Conservation (phyloP, 345 rosid genomes). For the Populus davidiana region DNA sequence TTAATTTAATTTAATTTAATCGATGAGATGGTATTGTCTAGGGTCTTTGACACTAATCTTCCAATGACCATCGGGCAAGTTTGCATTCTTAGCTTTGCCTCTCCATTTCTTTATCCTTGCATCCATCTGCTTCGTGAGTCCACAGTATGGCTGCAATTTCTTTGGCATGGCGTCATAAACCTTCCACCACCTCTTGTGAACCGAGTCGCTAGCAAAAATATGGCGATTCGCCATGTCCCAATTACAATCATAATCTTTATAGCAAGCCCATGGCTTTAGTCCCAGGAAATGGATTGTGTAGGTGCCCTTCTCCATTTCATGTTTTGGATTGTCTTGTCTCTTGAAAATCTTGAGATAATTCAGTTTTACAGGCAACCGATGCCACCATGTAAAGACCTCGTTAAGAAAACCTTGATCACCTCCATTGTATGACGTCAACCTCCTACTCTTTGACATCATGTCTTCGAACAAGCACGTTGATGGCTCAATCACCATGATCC, state of each 20-base stretch:
- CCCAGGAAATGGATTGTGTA: slow-evolving; percentile 71
- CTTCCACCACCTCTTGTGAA: slow-evolving; percentile 66
- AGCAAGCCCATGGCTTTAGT: slow-evolving; percentile 89
- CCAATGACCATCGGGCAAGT: slow-evolving; percentile 60
- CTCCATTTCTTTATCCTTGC: slow-evolving; percentile 60
- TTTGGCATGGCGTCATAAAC: slow-evolving; percentile 62
- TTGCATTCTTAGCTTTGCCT: slow-evolving; percentile 37
- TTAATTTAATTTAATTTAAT: not conserved
- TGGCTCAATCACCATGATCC: slow-evolving; percentile 86
- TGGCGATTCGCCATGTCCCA: slow-evolving; percentile 50
- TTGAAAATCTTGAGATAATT: slow-evolving; percentile 52
- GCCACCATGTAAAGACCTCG: slow-evolving; percentile 87
- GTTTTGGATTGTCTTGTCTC: not conserved
- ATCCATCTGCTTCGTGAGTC: slow-evolving; percentile 38
- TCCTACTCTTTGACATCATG: slow-evolving; percentile 40
- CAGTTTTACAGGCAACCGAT: slow-evolving; percentile 50
- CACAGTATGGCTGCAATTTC: slow-evolving; percentile 51
- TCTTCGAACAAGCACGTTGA: slow-evolving; percentile 60
- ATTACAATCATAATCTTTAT: slow-evolving; percentile 83
- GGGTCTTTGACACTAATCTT: slow-evolving; percentile 52
- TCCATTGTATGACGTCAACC: slow-evolving; percentile 60
- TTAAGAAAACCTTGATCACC: slow-evolving; percentile 91
- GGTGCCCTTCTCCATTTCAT: slow-evolving; percentile 3
- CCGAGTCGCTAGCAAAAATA: slow-evolving; percentile 62
- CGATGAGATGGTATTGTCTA: slow-evolving; percentile 31